Evolutionary conservation across 371 early-diverging fungal genomes (phyloP).

Genomic region (Mortierella sp.): DNA sequence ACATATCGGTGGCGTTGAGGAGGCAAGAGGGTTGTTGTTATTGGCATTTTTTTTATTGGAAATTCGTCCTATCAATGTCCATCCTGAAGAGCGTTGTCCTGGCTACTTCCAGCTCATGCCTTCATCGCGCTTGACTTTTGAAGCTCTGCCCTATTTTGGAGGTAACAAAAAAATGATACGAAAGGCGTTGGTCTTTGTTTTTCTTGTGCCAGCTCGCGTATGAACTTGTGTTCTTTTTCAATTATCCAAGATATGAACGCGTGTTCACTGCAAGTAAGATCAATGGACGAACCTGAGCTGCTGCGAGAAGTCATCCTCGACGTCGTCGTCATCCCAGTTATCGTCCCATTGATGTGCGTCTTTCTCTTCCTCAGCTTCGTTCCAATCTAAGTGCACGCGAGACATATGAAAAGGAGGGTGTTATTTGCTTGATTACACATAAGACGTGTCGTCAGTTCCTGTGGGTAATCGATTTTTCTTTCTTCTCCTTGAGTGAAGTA

Average conservation of each 20-base stretch:
- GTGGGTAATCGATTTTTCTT: not conserved
- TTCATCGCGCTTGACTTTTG: constrained; percentile 44
- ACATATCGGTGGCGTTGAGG: not conserved
- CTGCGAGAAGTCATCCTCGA: constrained; percentile 91
- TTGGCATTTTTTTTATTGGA: constrained; percentile 4
- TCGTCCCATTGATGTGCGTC: constrained; percentile 89
- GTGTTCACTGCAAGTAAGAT: not conserved
- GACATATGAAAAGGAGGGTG: not conserved
- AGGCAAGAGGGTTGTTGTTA: not conserved
- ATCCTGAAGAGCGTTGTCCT: not conserved
- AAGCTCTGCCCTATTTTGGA: constrained; percentile 35
- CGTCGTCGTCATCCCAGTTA: constrained; percentile 94
- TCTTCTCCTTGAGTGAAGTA: too few relatives aligned
- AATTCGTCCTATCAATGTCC: not conserved
- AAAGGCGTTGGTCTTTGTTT: not conserved
- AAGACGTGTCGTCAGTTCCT: not conserved
- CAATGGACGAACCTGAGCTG: constrained; percentile 75
- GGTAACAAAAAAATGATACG: not conserved
- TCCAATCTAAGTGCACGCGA: constrained; percentile 79
- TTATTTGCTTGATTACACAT: not conserved
- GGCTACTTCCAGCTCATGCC: constrained; percentile 16
- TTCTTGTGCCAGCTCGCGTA: too few relatives aligned
- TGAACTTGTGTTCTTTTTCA: not conserved
- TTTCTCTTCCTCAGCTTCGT: constrained; percentile 82
- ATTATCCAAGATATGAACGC: not conserved